Base-by-base conservation (phyloP, 2,329 filamentous ascomycete genomes). In the Microcera coccophila region DNA sequence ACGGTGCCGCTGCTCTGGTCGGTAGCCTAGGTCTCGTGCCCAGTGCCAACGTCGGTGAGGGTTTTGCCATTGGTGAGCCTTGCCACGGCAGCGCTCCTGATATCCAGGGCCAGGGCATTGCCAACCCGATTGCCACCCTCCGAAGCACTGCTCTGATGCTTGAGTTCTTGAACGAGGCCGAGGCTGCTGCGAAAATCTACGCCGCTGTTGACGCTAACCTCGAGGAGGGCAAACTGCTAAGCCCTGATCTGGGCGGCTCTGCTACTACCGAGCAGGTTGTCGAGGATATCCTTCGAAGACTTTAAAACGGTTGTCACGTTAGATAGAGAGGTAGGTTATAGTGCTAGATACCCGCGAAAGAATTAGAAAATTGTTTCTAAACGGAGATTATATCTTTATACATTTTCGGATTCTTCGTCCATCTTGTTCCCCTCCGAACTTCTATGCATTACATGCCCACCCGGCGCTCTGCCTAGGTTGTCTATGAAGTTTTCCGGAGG, bases 1-100 rank as follows among this genome's bases (percentile, higher is more conserved):
- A 98, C 67, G 91, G 90, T 53, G 91, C 93, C 38, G 93, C 93
- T 19, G 93, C 93, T 3, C 82, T 97, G 21, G 91, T 97, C 20
- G 93, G 91, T 35, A 90, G 84, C 42, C 74, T 98, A 28, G 93
- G 93, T 53, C 82, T 98, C 29, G 93, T 98, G 1, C 93, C 93
- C 35, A 89, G 83, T 56, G 93, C 93, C 55, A 98, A 98, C 65
- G 93, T 98, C 10, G 90, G 93, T 53, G 87, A 95, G 66, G 79
- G 79, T 33, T 96, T 97, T 63, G 93, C 89, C 55, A 97, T 98
- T 60, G 93, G 93, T 53, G 93, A 98, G 80, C 93, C 93, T 41
- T 97, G 93, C 75, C 93, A 98, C 69, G 93, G 93, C 36, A 90
- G 85, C 59, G 93, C 93, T 21, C 93, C 93, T 5, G 93, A 98